Percentiles rank a stretch among this genome's conserved stretches.
Conservation (phyloP, 2,329 filamentous ascomycete genomes). For the Ascochyta lentis region DNA sequence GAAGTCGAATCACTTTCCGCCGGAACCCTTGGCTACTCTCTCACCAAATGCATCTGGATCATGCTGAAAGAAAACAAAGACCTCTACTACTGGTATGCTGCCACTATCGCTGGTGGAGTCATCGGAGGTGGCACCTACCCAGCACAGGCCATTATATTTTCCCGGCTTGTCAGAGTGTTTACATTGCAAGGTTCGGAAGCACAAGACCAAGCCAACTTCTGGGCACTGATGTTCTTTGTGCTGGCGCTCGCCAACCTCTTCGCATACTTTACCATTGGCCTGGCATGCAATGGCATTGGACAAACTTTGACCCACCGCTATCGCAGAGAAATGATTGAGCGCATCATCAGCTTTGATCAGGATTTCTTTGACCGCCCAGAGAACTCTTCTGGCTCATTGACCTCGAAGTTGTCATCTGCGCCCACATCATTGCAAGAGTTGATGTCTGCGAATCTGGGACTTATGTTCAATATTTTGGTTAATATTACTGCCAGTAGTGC, state of each 20-base stretch:
- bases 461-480: constrained; percentile 76
- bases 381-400: constrained; percentile 85
- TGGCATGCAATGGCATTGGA: constrained; percentile 66
- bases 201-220: constrained; percentile 25
- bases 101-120: constrained; percentile 5
- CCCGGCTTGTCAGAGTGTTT: constrained; percentile 23
- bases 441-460: constrained; percentile 70
- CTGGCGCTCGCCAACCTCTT: constrained; percentile 25
- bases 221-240: constrained; percentile 34
- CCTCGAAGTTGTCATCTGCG: constrained; percentile 73
- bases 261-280: constrained; percentile 61
- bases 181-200: constrained; percentile 21
- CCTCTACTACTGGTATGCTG: constrained; percentile 13
- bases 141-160: constrained; percentile 25
- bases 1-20: constrained; percentile 18
- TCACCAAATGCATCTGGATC: constrained; percentile 19
- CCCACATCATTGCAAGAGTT: constrained; percentile 85
- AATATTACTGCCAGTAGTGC: constrained; percentile 75
- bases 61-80: constrained; percentile 21
- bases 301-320: constrained; percentile 15
- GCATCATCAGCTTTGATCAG: constrained; percentile 14
- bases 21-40: constrained; percentile 17
- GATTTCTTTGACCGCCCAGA: constrained; percentile 86
- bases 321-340: constrained; percentile 13
- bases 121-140: constrained; percentile 13